These are phyloP conservation scores for Pseudocercospora fuligena DNA, from an alignment of 2,329 filamentous ascomycete species.

Conservation along the genomic window DNA sequence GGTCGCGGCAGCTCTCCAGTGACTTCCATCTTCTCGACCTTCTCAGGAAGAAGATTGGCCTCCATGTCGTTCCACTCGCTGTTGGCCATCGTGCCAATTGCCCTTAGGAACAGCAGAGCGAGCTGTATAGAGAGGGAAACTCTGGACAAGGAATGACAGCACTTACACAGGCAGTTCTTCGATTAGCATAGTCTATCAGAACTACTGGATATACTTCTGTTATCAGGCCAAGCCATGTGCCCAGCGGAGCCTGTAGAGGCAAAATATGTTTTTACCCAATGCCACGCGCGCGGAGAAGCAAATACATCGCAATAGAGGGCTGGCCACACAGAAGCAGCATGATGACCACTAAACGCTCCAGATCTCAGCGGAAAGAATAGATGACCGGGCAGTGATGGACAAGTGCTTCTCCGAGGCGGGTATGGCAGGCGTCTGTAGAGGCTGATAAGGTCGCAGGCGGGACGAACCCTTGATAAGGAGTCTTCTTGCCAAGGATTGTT, in stretches of 20 bases:
- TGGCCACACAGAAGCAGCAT: constrained; percentile 20
- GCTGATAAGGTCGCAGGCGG: neutral
- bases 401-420: constrained; percentile 26
- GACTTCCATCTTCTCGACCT: constrained; percentile 44
- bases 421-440: neutral
- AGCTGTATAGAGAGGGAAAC: neutral
- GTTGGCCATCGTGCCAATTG: constrained; percentile 45
- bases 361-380: constrained; percentile 4
- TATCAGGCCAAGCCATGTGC: constrained; percentile 24
- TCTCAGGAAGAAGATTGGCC: constrained; percentile 52
- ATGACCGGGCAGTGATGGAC: neutral
- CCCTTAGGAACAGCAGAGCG: neutral
- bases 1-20: constrained; percentile 42
- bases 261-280: constrained; percentile 21
- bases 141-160: constrained; percentile 4
- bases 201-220: constrained; percentile 19
- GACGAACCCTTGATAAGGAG: neutral
- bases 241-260: constrained; percentile 13
- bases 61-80: constrained; percentile 53
- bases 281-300: constrained; percentile 28
- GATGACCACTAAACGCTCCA: constrained; percentile 16
- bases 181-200: neutral
- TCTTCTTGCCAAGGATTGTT: neutral
- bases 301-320: constrained; percentile 1
- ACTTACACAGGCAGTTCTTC: constrained; percentile 7